Evolutionary conservation across 1,139 yeast genomes (phyloP).

Genomic region (Yamadazyma atlantica): DNA sequence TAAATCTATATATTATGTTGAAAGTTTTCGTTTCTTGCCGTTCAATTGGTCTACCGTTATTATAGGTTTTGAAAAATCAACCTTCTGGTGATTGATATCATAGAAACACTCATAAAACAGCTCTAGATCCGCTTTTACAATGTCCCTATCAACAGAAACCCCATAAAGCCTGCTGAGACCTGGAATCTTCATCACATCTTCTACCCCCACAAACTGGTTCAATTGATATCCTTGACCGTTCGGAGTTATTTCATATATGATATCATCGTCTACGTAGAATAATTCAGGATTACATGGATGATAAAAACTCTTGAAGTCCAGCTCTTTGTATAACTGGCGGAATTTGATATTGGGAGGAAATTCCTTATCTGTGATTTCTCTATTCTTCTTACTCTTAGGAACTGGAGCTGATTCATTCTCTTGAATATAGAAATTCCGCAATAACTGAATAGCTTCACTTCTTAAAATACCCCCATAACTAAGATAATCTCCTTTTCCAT

Average conservation of each 20-base stretch:
- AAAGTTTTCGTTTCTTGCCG: slow-evolving; percentile 8
- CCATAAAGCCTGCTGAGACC: slow-evolving; percentile 13
- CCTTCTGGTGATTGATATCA: slow-evolving; percentile 24
- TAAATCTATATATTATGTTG: not conserved
- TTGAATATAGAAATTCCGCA: slow-evolving; percentile 79
- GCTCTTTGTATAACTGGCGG: slow-evolving; percentile 19
- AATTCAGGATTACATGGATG: slow-evolving; percentile 23
- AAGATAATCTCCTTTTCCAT: slow-evolving; percentile 30
- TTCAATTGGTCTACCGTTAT: slow-evolving; percentile 13
- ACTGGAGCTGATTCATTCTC: slow-evolving; percentile 85
- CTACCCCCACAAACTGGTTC: slow-evolving; percentile 19
- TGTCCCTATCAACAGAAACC: slow-evolving; percentile 12
- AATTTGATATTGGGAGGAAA: slow-evolving; percentile 51
- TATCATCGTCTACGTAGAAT: slow-evolving; percentile 9
- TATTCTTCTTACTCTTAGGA: slow-evolving; percentile 72
- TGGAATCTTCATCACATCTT: slow-evolving; percentile 22
- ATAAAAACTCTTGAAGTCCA: slow-evolving; percentile 27
- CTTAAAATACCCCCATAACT: slow-evolving; percentile 79
- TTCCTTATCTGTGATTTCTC: slow-evolving; percentile 65
- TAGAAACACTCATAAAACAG: slow-evolving; percentile 32
- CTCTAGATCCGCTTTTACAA: slow-evolving; percentile 21
- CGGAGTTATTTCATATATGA: slow-evolving; percentile 33
- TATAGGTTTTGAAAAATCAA: slow-evolving; percentile 25
- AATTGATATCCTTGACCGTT: slow-evolving; percentile 26
- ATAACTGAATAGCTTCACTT: slow-evolving; percentile 76